phyloP scores from a whole-genome alignment of 495 filamentous ascomycete species.

The Thozetella sp. region DNA sequence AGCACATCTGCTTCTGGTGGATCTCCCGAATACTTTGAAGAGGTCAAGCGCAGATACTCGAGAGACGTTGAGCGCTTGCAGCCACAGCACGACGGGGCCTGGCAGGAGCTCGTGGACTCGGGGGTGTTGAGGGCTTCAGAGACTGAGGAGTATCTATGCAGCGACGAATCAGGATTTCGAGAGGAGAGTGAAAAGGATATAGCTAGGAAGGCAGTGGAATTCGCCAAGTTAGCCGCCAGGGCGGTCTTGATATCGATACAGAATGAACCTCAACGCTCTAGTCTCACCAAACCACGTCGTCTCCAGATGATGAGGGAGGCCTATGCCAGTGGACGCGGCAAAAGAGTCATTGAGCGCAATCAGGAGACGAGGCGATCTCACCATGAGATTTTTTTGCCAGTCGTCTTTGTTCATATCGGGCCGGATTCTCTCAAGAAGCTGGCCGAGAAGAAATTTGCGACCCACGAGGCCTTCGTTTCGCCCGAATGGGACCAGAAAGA shows the following conservation, averaged over 20 bases:
- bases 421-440: too few relatives aligned
- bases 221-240: slow-evolving; percentile 2
- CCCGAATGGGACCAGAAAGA: too few relatives aligned
- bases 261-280: background rate
- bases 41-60: background rate
- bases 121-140: slow-evolving; percentile 8
- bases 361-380: slow-evolving; percentile 7
- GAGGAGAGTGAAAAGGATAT: background rate
- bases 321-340: background rate
- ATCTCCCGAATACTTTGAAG: slow-evolving; percentile 11
- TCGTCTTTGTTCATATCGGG: too few relatives aligned
- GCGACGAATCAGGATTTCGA: background rate
- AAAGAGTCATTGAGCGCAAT: background rate
- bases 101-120: slow-evolving; percentile 11
- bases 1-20: too few relatives aligned
- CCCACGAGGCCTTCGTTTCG: too few relatives aligned
- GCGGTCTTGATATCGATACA: background rate
- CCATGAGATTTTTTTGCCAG: slow-evolving; percentile 11
- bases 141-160: slow-evolving; percentile 10
- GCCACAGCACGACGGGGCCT: slow-evolving; percentile 7
- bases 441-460: too few relatives aligned
- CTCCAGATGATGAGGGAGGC: background rate
- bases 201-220: slow-evolving; percentile 4
- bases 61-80: background rate
- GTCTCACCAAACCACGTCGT: background rate